Evolutionary conservation across 495 filamentous ascomycete species (phyloP).

Genomic region (Daldinia caldariorum): DNA sequence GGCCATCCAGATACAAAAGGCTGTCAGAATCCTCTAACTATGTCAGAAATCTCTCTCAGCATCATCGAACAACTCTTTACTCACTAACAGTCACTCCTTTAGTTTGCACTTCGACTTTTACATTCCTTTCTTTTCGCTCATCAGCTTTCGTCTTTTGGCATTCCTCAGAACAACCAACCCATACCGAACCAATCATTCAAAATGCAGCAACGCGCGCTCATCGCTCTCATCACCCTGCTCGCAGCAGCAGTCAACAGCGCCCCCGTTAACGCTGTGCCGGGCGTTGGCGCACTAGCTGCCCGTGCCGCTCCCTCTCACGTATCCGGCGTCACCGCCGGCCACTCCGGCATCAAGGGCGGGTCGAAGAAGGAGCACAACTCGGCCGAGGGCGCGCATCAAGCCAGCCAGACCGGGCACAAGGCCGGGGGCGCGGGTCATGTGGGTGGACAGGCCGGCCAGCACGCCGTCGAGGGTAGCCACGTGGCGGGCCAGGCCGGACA

Average conservation of each 20-base stretch:
- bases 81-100: constrained; percentile 36
- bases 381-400: background rate
- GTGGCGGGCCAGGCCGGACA: constrained; percentile 1
- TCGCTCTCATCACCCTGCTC: constrained; percentile 37
- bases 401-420: background rate
- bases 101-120: background rate
- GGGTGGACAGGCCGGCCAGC: background rate
- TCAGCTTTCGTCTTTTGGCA: background rate
- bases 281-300: constrained; percentile 13
- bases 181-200: constrained; percentile 17
- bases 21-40: background rate
- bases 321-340: background rate
- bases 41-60: background rate
- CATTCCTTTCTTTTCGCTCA: background rate
- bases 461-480: constrained; percentile 3
- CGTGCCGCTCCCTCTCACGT: constrained; percentile 5
- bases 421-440: background rate
- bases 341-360: background rate
- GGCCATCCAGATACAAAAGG: constrained; percentile 30
- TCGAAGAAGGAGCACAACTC: background rate
- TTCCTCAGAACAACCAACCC: too few relatives aligned
- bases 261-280: constrained; percentile 9
- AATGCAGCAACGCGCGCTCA: constrained; percentile 38
- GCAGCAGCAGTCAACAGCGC: constrained; percentile 30
- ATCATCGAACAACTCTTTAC: constrained; percentile 28